Conservation (phyloP, 768 basidiomycete species). For the Boletus reticuloceps region DNA sequence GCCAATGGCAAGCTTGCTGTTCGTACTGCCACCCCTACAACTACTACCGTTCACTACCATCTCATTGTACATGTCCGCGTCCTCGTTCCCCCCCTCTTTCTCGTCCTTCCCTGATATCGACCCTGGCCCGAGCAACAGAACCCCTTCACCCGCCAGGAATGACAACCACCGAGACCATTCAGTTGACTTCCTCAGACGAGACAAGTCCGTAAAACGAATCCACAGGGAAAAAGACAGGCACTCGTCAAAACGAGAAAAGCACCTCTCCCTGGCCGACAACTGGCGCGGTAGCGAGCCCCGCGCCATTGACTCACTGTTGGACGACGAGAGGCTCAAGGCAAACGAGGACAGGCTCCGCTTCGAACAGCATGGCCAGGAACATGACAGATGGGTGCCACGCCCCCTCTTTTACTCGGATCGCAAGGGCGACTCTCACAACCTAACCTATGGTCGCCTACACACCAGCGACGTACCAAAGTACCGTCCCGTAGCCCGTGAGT, state of each 20-base stretch:
- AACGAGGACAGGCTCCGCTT: conserved; percentile 33
- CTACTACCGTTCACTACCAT: no score
- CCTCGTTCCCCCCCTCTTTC: conserved; percentile 67
- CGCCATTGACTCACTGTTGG: conserved; percentile 8
- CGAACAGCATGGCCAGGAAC: conserved; percentile 17
- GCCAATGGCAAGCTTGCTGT: background rate
- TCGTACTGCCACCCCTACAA: conserved; percentile 7
- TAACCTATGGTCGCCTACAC: conserved; percentile 65
- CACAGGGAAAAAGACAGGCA: conserved; percentile 32
- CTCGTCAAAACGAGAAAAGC: conserved; percentile 29
- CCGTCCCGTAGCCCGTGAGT: conserved; percentile 55
- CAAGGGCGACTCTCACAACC: conserved; percentile 62
- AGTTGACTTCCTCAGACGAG: conserved; percentile 14
- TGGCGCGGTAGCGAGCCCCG: conserved; percentile 20
- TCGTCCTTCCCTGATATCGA: conserved; percentile 67
- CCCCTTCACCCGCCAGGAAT: conserved; percentile 14
- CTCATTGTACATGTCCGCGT: conserved; percentile 23
- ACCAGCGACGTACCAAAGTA: conserved; percentile 67
- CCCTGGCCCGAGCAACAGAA: conserved; percentile 37
- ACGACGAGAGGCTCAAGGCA: conserved; percentile 34
- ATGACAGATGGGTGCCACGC: conserved; percentile 26
- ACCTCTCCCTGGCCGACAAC: conserved; percentile 23
- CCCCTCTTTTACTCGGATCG: conserved; percentile 60
- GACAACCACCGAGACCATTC: conserved; percentile 14
- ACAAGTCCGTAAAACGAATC: conserved; percentile 20